Conservation (phyloP, 2,329 filamentous ascomycete species). For the Colletotrichum eleusines region DNA sequence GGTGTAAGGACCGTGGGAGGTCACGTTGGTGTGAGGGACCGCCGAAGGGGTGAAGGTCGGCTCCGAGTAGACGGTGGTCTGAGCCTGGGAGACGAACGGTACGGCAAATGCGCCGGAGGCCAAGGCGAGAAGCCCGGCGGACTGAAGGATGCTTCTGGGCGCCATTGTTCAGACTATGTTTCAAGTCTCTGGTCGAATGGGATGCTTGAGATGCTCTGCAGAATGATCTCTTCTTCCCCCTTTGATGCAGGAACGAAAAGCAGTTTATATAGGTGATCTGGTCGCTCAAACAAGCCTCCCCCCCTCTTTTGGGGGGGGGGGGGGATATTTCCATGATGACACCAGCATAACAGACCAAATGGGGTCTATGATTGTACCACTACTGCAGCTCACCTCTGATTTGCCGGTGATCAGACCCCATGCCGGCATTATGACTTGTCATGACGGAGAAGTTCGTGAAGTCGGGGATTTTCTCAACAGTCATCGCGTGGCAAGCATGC, state of each 20-base stretch:
- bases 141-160: conserved; percentile 17
- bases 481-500: background rate
- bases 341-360: background rate
- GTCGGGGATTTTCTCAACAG: background rate
- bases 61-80: conserved; percentile 52
- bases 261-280: conserved; percentile 19
- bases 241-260: background rate
- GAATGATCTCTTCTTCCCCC: too few species aligned
- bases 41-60: conserved; percentile 45
- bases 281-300: too few species aligned
- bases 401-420: background rate
- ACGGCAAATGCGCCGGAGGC: conserved; percentile 45
- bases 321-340: background rate
- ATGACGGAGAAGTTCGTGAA: background rate
- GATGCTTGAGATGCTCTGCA: background rate
- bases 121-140: conserved; percentile 42
- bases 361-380: background rate
- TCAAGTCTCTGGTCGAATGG: background rate
- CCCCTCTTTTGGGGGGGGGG: too few species aligned
- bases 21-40: conserved; percentile 65
- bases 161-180: conserved; percentile 11
- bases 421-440: background rate
- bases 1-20: conserved; percentile 76
- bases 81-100: conserved; percentile 51
- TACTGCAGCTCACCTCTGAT: background rate